Evolutionary conservation across 768 basidiomycete genomes (phyloP), one percentile per base, ranked within the genome.

Genomic region (Boletus rex-veris): DNA sequence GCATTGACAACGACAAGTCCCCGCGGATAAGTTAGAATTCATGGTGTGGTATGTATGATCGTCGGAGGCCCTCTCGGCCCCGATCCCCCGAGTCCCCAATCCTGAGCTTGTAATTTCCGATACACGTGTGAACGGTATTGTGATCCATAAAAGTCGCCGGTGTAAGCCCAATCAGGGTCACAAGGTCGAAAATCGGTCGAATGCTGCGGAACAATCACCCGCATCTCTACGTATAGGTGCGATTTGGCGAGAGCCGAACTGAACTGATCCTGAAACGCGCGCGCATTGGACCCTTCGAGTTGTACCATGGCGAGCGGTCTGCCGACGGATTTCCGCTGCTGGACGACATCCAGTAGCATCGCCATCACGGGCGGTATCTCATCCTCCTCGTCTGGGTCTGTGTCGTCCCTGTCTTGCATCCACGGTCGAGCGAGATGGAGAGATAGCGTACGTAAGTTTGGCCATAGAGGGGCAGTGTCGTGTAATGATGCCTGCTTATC

Each of bases 401-500:
- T 35, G 45, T 71, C 70, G 35, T 70, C 68, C 57, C 65, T 66
- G 26, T 66, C 68, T 44, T 58, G 63, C 46, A 58, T 60, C 70
- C 70, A 71, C 28, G 65, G 58, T 46, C 59, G 56, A 28, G 60
- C 50, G 40, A 70, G 50, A 41, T 66, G 64, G n/a, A 70, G 62
- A 5, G 70, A 52, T 10, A 70, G 58, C 10, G 62, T 68, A 54
- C 52, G 64, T 58, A 70, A 64, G 42, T 66, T 68, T 31, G 68
- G 60, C 69, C 69, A 70, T 4, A 70, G 50, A 9, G 69, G 68
- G 8, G 58, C 41, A 35, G 68, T 71, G n/a, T 62, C 62, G 33
- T 70, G 64, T 51, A 70, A 53, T 28, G 67, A 65, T 12, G 69
- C 68, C 50, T 70, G 69, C 43, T 71, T 70, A 38, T 70, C 69